Conservation (phyloP, 169 alveolate species). For the Plasmodium gonderi region DNA sequence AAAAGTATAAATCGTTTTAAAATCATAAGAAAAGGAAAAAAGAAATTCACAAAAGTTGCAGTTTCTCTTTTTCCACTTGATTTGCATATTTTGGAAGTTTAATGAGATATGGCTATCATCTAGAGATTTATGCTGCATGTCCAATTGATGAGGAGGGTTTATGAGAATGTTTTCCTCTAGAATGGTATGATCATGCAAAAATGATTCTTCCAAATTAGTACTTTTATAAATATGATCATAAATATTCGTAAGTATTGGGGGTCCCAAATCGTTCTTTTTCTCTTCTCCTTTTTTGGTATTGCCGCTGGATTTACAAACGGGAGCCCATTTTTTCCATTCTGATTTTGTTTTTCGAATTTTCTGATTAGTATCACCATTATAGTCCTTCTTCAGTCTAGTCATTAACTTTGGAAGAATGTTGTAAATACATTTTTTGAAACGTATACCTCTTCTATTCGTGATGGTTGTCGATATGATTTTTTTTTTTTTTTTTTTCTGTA, state of each 20-base stretch:
- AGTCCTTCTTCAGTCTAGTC: too few species aligned
- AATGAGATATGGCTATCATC: too few species aligned
- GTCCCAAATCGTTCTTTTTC: background rate
- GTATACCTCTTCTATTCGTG: background rate
- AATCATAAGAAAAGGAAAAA: slow-evolving; percentile 28
- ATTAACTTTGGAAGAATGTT: too few species aligned
- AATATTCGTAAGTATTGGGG: background rate
- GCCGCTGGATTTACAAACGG: background rate
- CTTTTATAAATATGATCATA: background rate
- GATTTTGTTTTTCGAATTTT: background rate
- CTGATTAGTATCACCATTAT: too few species aligned
- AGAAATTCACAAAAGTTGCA: slow-evolving; percentile 30
- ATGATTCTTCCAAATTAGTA: background rate
- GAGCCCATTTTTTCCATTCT: background rate
- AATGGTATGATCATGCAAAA: background rate
- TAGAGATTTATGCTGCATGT: too few species aligned
- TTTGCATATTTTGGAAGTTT: background rate
- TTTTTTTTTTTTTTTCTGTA: background rate
- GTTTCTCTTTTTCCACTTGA: background rate
- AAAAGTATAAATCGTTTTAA: slow-evolving; percentile 27
- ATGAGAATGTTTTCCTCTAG: background rate
- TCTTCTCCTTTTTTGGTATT: background rate
- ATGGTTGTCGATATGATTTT: background rate
- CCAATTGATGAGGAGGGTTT: background rate
- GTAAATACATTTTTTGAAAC: background rate